Conservation (phyloP, 1,284 basidiomycete genomes). For the Volvariella volvacea region DNA sequence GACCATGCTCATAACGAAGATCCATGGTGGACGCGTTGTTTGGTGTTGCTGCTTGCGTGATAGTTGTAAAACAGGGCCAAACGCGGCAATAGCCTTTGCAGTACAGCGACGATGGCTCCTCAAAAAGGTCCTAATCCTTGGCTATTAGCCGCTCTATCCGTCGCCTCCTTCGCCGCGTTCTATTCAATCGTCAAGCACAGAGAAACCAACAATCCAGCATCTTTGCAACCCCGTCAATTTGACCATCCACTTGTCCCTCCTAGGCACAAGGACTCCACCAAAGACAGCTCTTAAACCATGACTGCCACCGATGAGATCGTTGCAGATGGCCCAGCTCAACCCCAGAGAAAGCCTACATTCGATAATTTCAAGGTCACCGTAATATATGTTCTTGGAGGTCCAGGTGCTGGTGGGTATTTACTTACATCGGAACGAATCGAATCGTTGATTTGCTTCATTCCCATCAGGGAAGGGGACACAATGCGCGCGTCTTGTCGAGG, state of each 20-base stretch:
- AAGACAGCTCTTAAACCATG: constrained; percentile 21
- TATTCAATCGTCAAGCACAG: constrained; percentile 47
- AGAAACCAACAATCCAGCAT: constrained; percentile 53
- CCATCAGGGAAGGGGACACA: constrained; percentile 92
- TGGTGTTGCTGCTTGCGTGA: background rate
- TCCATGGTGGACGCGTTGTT: constrained; percentile 36
- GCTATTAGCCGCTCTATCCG: constrained; percentile 48
- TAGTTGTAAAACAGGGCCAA: constrained; percentile 4
- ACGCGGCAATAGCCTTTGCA: constrained; percentile 3
- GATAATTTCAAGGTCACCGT: constrained; percentile 77
- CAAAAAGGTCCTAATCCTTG: constrained; percentile 50
- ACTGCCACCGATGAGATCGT: constrained; percentile 45
- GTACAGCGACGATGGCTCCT: background rate
- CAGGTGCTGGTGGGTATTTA: constrained; percentile 73
- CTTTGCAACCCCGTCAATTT: constrained; percentile 51
- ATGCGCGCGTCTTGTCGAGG: constrained; percentile 81
- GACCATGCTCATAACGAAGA: constrained; percentile 47
- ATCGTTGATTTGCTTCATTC: constrained; percentile 6
- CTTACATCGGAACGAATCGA: constrained; percentile 1
- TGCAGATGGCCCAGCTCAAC: constrained; percentile 13
- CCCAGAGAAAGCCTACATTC: constrained; percentile 55
- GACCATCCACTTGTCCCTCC: constrained; percentile 64
- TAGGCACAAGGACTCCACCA: constrained; percentile 30
- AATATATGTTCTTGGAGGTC: constrained; percentile 95
- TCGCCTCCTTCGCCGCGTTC: constrained; percentile 52